Percentiles rank a stretch among this genome's conserved stretches.
Conservation (phyloP, 2,329 filamentous ascomycete species). For the Scopulariopsis brevicaulis region DNA sequence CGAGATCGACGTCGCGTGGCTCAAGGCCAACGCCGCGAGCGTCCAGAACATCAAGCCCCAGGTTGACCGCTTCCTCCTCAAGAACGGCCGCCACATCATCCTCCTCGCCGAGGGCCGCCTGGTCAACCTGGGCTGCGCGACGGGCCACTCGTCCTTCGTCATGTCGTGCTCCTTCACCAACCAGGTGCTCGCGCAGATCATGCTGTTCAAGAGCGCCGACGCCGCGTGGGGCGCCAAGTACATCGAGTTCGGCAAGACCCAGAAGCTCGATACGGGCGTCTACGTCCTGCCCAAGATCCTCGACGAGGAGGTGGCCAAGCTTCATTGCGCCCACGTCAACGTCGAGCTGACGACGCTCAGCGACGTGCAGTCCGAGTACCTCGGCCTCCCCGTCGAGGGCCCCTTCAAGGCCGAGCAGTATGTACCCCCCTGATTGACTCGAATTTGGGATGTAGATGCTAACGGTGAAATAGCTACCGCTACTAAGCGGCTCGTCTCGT, state of each 20-base stretch:
- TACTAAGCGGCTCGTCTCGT: constrained; percentile 21
- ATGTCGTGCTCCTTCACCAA: constrained; percentile 99
- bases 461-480: constrained; percentile 22
- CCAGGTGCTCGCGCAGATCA: constrained; percentile 99
- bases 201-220: constrained; percentile 90
- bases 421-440: constrained; percentile 15
- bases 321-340: constrained; percentile 89
- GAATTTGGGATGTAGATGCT: neutral
- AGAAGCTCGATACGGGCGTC: constrained; percentile 84
- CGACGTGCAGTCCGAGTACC: constrained; percentile 84
- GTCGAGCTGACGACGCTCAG: constrained; percentile 85
- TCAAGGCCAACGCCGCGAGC: constrained; percentile 91
- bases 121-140: constrained; percentile 98
- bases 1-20: constrained; percentile 98
- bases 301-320: constrained; percentile 93
- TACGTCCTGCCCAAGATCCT: constrained; percentile 98
- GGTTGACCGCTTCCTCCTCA: constrained; percentile 95
- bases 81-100: constrained; percentile 92
- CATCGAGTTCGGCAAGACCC: constrained; percentile 85
- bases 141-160: constrained; percentile 97
- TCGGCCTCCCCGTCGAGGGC: constrained; percentile 73
- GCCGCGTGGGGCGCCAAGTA: constrained; percentile 85
- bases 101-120: constrained; percentile 97
- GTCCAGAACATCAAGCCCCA: constrained; percentile 99
- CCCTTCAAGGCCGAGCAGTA: constrained; percentile 96